Evolutionary conservation across 2,329 filamentous ascomycete genomes (phyloP), one percentile per base, ranked within the genome.

Genomic region (Curvularia sp.): DNA sequence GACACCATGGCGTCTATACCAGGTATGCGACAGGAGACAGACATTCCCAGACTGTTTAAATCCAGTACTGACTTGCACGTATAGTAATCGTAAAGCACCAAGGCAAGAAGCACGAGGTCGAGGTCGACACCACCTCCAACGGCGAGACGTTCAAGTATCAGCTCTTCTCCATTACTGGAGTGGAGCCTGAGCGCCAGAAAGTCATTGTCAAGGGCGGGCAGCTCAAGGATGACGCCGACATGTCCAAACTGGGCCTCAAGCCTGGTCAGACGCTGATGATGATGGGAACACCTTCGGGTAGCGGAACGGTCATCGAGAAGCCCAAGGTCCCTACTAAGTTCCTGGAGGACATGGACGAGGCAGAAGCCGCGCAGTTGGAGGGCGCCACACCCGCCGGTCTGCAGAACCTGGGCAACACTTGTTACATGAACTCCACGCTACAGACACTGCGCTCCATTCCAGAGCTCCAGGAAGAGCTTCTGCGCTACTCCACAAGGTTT

Each of bases 401-500:
- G 61, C 86, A 90, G 75, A 99, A 99, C 74, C 82, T 97, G 61
- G 95, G 96, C 68, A 99, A 99, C 79, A 99, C 96, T 4, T 99
- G 95, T 82, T 99, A 99, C 77, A 88, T 98, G 72, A 99, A 99
- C 83, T 95, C 95, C 49, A 97, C 94, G 0, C 84, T 99, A n/a
- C 96, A 99, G 78, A 90, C 92, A 4, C 82, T 99, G 65, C 88
- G 91, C 62, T 85, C 89, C 53, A 92, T 99, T 59, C 95, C 95
- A 8, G 95, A 99, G 80, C 86, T 99, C 35, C 92, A 97, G 73
- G 84, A 91, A 35, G 87, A 92, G 67, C 84, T 99, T 46, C 74
- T 82, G 60, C 87, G 84, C 48, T 96, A 91, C 68, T 84, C 69
- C 41, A 63, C 73, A 50, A 75, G 72, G 77, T 78, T 72, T 71